phyloP scores from a whole-genome alignment of 495 filamentous ascomycete species.

The Podospora comata region DNA sequence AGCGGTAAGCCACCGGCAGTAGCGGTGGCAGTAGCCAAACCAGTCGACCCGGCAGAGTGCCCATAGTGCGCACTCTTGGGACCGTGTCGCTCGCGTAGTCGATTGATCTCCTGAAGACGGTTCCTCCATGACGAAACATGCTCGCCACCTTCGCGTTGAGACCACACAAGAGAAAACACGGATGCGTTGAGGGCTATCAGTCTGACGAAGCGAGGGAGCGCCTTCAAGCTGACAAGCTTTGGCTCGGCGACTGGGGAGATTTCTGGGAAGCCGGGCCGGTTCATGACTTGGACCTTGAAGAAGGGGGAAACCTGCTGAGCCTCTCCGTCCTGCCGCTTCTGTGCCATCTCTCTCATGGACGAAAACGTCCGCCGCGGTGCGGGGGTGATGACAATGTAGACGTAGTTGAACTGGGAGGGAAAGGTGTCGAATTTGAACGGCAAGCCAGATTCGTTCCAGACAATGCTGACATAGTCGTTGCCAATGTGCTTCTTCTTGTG shows the following conservation, averaged over 20 bases:
- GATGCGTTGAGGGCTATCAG: constrained; percentile 91
- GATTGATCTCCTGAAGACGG: constrained; percentile 77
- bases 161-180: constrained; percentile 87
- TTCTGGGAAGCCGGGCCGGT: constrained; percentile 78
- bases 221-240: constrained; percentile 77
- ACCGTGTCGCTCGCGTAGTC: constrained; percentile 65
- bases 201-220: constrained; percentile 81
- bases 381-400: constrained; percentile 93
- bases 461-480: constrained; percentile 96
- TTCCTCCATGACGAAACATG: constrained; percentile 87
- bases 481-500: constrained; percentile 94
- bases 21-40: constrained; percentile 16
- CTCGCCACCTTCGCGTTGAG: constrained; percentile 66
- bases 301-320: constrained; percentile 49
- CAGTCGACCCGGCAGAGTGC: constrained; percentile 31
- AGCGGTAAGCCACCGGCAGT: constrained; percentile 12
- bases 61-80: constrained; percentile 31
- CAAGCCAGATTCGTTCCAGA: constrained; percentile 90
- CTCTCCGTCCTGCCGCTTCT: constrained; percentile 38
- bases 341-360: constrained; percentile 42
- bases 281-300: constrained; percentile 81
- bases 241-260: constrained; percentile 84
- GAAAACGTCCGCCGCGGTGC: constrained; percentile 65
- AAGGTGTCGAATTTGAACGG: constrained; percentile 90
- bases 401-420: constrained; percentile 87